A percentile compares a stretch with the other conserved stretches of the same genome.
Evolutionary conservation across 768 basidiomycete genomes (phyloP).

Genomic region (Hemileccinum rubropunctum): DNA sequence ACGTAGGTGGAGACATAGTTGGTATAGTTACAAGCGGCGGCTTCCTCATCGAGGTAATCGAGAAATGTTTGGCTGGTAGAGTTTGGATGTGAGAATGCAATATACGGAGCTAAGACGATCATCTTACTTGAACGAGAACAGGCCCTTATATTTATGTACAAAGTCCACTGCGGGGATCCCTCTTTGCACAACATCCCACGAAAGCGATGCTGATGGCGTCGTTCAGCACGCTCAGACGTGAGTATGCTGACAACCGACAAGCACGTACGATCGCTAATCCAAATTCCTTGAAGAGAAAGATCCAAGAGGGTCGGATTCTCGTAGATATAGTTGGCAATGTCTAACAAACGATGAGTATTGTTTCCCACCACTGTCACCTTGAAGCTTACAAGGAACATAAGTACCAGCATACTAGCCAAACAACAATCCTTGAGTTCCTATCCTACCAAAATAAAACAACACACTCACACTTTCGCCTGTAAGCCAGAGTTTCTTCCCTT

Average conservation of each 20-base stretch:
- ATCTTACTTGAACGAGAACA: constrained; percentile 68
- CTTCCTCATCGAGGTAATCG: constrained; percentile 50
- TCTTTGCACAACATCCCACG: constrained; percentile 61
- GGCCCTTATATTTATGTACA: constrained; percentile 65
- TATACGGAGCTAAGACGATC: constrained; percentile 14
- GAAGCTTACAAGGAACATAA: constrained; percentile 55
- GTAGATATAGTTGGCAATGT: constrained; percentile 74
- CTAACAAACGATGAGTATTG: constrained; percentile 32
- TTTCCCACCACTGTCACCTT: background rate
- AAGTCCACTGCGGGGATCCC: constrained; percentile 73
- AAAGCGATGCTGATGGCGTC: constrained; percentile 44
- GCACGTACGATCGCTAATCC: constrained; percentile 66
- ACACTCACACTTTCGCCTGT: constrained; percentile 70
- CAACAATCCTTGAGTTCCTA: background rate
- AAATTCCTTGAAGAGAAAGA: constrained; percentile 64
- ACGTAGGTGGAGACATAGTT: constrained; percentile 60
- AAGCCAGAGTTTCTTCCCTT: constrained; percentile 67
- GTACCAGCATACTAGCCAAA: constrained; percentile 62
- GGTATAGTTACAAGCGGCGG: constrained; percentile 58
- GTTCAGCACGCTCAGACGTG: background rate
- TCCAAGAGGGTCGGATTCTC: constrained; percentile 50
- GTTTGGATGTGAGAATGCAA: background rate
- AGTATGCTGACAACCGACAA: background rate
- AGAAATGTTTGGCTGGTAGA: constrained; percentile 58
- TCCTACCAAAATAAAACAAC: background rate